Conservation (phyloP, 2,329 filamentous ascomycete species). For the Trichoderma citrinoviride region DNA sequence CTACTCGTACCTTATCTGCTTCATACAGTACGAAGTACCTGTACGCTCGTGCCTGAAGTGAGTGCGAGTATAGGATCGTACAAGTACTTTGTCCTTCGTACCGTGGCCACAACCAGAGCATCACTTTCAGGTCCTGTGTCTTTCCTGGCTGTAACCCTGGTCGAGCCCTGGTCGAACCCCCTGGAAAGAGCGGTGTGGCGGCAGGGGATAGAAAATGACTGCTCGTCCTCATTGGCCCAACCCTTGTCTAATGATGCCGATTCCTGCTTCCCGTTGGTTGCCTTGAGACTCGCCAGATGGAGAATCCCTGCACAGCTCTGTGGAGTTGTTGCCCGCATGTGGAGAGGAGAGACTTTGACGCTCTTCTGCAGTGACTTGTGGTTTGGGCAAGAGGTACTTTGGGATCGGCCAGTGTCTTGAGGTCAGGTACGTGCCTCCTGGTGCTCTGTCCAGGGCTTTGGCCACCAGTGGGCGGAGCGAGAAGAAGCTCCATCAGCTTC, state of each 20-base stretch:
- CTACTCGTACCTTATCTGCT: too few relatives aligned
- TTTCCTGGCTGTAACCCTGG: not conserved
- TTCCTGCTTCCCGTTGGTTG: conserved; percentile 11
- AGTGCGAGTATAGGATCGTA: too few relatives aligned
- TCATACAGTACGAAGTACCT: not conserved
- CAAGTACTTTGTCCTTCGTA: too few relatives aligned
- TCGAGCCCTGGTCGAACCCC: conserved; percentile 1
- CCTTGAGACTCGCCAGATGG: conserved; percentile 9
- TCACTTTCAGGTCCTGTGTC: not conserved
- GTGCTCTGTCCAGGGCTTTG: not conserved
- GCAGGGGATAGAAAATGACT: conserved; percentile 5
- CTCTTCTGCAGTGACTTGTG: not conserved
- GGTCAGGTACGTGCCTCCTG: not conserved
- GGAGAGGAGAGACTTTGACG: not conserved
- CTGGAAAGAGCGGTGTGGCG: conserved; percentile 20
- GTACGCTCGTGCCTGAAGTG: not conserved
- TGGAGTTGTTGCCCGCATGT: conserved; percentile 11
- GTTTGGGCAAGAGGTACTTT: not conserved
- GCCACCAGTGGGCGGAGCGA: not conserved
- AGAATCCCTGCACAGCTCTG: conserved; percentile 1
- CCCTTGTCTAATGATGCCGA: not conserved
- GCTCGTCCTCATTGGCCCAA: not conserved
- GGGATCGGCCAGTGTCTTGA: not conserved
- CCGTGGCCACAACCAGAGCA: not conserved
- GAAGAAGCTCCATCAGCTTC: not conserved